A percentile compares a stretch with the other conserved stretches of the same genome.
Evolutionary conservation across 2,329 filamentous ascomycete species (phyloP).

Genomic region (Ophiostoma pallidulum): DNA sequence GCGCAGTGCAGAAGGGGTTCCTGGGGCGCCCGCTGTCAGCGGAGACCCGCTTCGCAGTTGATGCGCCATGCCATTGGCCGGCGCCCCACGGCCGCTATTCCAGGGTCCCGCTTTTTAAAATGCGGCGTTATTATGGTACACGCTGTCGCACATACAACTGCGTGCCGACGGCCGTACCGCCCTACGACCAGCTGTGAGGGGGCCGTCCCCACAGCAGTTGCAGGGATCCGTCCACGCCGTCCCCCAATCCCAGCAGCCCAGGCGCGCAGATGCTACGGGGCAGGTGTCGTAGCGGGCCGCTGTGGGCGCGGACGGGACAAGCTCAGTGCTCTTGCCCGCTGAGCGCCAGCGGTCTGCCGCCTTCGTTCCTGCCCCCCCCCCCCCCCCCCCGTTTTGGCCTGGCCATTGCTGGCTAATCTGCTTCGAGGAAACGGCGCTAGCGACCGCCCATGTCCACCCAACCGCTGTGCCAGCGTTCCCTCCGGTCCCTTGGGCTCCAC

Average conservation of each 20-base stretch:
- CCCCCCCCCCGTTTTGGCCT: neutral
- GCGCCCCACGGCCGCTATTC: slow-evolving; percentile 6
- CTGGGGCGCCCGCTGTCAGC: neutral
- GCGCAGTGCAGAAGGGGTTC: neutral
- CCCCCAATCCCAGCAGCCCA: neutral
- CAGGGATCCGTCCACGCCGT: slow-evolving; percentile 3
- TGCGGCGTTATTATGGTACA: slow-evolving; percentile 4
- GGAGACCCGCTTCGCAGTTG: neutral
- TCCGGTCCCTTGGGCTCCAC: neutral
- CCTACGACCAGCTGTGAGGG: neutral
- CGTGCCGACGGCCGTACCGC: neutral
- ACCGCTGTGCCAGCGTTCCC: neutral
- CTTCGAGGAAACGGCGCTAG: neutral
- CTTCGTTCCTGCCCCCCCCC: too few species aligned
- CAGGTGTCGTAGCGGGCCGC: neutral
- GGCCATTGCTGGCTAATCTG: neutral
- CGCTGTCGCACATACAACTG: rapidly evolving
- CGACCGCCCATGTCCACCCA: neutral
- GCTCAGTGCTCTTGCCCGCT: neutral
- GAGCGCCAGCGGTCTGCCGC: neutral
- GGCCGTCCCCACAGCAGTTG: neutral
- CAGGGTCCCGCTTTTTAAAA: slow-evolving; percentile 9
- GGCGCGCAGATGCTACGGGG: too few species aligned
- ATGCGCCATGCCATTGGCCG: neutral
- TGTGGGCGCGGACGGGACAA: neutral